Conservation (phyloP, 2,329 filamentous ascomycete species). For the Cyphellophora europaea region DNA sequence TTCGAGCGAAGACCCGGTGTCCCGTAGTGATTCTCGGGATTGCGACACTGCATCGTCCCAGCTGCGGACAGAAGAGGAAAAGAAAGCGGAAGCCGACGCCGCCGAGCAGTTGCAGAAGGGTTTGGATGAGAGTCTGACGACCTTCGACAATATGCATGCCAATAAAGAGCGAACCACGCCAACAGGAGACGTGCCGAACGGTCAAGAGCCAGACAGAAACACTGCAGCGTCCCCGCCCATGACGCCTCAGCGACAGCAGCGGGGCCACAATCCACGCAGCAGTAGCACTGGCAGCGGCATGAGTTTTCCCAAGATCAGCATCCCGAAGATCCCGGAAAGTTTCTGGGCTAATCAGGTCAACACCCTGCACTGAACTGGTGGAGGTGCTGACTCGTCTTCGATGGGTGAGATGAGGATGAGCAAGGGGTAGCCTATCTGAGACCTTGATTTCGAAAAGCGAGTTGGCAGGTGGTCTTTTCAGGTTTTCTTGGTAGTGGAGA, state of each 20-base stretch:
- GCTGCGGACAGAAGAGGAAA: conserved; percentile 4
- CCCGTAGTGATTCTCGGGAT: not conserved
- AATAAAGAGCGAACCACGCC: conserved; percentile 10
- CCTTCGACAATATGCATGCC: conserved; percentile 18
- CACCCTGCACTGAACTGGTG: conserved; percentile 13
- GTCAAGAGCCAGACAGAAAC: conserved; percentile 9
- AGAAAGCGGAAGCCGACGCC: conserved; percentile 6
- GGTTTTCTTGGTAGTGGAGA: too few species aligned
- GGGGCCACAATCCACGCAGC: conserved; percentile 3
- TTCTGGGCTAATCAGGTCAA: conserved; percentile 18
- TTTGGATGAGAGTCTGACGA: conserved; percentile 16
- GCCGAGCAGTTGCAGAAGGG: conserved; percentile 13
- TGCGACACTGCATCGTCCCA: too few species aligned
- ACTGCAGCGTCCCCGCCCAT: conserved; percentile 11
- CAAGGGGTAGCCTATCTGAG: too few species aligned
- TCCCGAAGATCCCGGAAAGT: conserved; percentile 15
- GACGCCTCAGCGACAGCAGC: conserved; percentile 5
- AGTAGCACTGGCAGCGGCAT: conserved; percentile 7
- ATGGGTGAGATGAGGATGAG: too few species aligned
- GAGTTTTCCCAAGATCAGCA: conserved; percentile 18
- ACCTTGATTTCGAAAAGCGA: too few species aligned
- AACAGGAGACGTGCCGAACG: conserved; percentile 4
- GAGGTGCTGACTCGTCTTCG: too few species aligned
- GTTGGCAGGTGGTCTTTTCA: too few species aligned
- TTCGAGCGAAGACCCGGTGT: not conserved